Evolutionary conservation across 371 early-diverging fungal genomes (phyloP), one percentile per base, ranked within the genome.

Genomic region (Mucor irregularis): DNA sequence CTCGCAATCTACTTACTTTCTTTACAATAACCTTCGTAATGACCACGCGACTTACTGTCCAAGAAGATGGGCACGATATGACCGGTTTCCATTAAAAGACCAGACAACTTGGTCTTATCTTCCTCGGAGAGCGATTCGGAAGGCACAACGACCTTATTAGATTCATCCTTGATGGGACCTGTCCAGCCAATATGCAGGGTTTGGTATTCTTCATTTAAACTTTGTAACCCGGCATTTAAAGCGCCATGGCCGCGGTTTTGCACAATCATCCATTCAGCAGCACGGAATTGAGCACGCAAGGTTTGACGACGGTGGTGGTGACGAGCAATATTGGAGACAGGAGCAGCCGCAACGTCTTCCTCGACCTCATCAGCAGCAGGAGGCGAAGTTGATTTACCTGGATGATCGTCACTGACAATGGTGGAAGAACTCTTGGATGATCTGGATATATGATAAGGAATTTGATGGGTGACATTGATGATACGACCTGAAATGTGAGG

Each of bases 21-120:
- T 82, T 93, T 96, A 87, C 91, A 96, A 74, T 86, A 95, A 6
- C 91, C 96, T 73, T 92, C 95, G 81, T 90, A 92, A 76, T 88
- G 93, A 25, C 85, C 87, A 35, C 90, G 88, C 1, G 82, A 72
- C 16, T 82, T 74, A 10, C 86, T 85, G 34, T 88, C 85, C 35
- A 97, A 64, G 63, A 93, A 89, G 26, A 98, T 84, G 7, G 97
- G 95, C 4, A 87, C 68, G 33, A 83, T 78, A 45, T 76, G 74
- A 37, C 77, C 73, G 30, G 85, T 76, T 33, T 83, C 67, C 42
- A 47, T 46, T 24, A 91, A 72, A 39, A 71, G 57, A 22, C 64
- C 40, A 43, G 61, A 58, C 38, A 89, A 50, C 11, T 61, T 60
- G 0, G 55, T 51, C 40, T 68, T 78, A 25, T 78, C 74, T 5